These are phyloP conservation scores for Haematococcus sp. DNA, from an alignment of 139 green algal species.

Conservation along the genomic window DNA sequence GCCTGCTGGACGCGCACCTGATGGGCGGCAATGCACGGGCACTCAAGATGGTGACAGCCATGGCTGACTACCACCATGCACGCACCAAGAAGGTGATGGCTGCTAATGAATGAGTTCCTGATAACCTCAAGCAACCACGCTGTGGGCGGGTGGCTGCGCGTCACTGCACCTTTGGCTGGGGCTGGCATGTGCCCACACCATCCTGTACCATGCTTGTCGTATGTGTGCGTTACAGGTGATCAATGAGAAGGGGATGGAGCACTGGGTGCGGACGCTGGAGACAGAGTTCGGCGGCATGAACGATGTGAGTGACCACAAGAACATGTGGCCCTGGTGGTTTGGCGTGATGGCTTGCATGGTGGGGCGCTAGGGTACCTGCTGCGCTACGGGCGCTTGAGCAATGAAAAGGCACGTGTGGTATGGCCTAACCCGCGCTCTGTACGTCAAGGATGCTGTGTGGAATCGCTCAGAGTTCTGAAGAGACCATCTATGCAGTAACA, in stretches of 20 bases:
- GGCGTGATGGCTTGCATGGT: too few species aligned
- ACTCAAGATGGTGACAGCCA: conserved; percentile 29
- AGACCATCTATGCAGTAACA: too few species aligned
- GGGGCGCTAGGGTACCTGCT: background rate
- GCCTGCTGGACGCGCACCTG: conserved; percentile 58
- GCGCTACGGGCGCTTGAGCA: background rate
- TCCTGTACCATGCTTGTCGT: background rate
- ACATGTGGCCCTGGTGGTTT: too few species aligned
- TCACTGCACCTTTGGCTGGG: too few species aligned
- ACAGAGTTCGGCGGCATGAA: conserved; percentile 31
- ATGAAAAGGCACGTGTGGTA: background rate
- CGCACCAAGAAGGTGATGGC: background rate
- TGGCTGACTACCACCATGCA: conserved; percentile 43
- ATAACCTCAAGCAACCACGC: too few species aligned
- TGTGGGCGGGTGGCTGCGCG: too few species aligned
- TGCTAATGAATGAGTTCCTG: too few species aligned
- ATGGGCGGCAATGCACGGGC: conserved; percentile 36
- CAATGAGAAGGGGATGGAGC: background rate
- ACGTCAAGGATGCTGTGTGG: too few species aligned
- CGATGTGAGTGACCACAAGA: background rate
- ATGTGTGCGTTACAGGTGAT: background rate
- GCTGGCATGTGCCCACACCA: too few species aligned
- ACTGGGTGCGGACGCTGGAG: background rate
- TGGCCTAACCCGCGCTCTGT: too few species aligned
- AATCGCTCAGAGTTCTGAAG: too few species aligned